Conservation (phyloP, 2,329 filamentous ascomycete species). For the Trichothecium sympodiale region DNA sequence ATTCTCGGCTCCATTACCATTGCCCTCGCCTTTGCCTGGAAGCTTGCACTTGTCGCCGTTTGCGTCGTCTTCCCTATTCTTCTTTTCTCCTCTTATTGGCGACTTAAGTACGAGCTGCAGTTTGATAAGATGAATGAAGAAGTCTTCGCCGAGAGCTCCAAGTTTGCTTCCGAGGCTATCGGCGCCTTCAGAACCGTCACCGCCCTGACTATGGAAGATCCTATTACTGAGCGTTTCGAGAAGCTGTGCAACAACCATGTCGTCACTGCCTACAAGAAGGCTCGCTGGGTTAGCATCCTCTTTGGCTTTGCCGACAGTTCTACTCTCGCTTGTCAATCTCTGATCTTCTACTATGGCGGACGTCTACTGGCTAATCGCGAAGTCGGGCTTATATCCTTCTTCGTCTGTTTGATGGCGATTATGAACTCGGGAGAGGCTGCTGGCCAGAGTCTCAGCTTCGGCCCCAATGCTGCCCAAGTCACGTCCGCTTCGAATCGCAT, state of each 20-base stretch:
- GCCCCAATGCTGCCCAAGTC: conserved; percentile 51
- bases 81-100: conserved; percentile 35
- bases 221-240: conserved; percentile 51
- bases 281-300: conserved; percentile 50
- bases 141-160: conserved; percentile 60
- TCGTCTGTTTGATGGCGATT: conserved; percentile 53
- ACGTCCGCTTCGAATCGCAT: conserved; percentile 50
- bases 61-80: conserved; percentile 47
- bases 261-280: conserved; percentile 45
- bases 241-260: conserved; percentile 49
- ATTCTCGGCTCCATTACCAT: conserved; percentile 55
- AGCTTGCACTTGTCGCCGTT: conserved; percentile 56
- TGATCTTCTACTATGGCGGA: conserved; percentile 58
- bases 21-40: conserved; percentile 66
- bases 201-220: conserved; percentile 57
- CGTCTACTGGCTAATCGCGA: conserved; percentile 42
- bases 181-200: conserved; percentile 63
- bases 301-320: conserved; percentile 62
- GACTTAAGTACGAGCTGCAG: conserved; percentile 47
- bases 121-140: conserved; percentile 58
- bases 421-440: conserved; percentile 58
- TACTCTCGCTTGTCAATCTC: conserved; percentile 49
- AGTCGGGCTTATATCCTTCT: conserved; percentile 33
- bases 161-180: conserved; percentile 66
- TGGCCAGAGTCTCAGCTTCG: conserved; percentile 56